Base-by-base conservation (phyloP, 2,329 filamentous ascomycete genomes). In the Sarocladium brachiariae region DNA sequence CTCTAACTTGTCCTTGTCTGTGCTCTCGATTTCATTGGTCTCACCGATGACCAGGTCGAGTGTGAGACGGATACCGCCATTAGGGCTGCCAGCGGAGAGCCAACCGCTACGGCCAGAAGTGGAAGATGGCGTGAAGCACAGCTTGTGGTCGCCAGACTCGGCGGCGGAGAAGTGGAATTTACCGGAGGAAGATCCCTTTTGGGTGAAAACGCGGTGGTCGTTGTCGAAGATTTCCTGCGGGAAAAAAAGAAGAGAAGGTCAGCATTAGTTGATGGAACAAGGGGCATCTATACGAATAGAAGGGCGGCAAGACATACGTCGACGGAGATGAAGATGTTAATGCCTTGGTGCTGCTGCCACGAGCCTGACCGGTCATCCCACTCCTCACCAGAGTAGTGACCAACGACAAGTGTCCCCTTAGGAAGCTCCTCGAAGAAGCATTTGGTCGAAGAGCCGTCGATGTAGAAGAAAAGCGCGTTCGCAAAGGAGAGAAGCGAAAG, bases 401-500 rank as follows among this genome's bases (percentile, higher is more conserved):
- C 93, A 53, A 96, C 91, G 51, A 99, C 92, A 52, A 99, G 75
- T 13, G 93, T 97, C 69, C 96, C 92, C 76, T 97, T 96, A 58
- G 93, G 91, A 53, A 99, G 80, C 70, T 97, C 92, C 74, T 99
- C 93, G 73, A 87, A 95, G 82, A 99, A 99, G 73, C 93, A 99
- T 74, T 95, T 96, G 59, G 89, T 86, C 57, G 81, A 74, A 47
- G 80, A 79, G 62, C 87, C 88, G 67, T 97, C 90, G 68, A 97
- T 84, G 76, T 87, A 97, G 78, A 99, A 95, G 82, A 95, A 92
- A 53, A 99, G 80, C 51, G 91, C 90, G 65, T 90, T 86, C 55
- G 86, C 82, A 53, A 78, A 71, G 51, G 76, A 71, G 68, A 73
- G 72, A 68, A 91, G 74, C 54, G 85, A 76, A 63, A 89, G 75